A percentile compares a stretch with the other conserved stretches of the same genome.
phyloP scores from a whole-genome alignment of 2,329 filamentous ascomycete species.

The Fusarium transvaalense region DNA sequence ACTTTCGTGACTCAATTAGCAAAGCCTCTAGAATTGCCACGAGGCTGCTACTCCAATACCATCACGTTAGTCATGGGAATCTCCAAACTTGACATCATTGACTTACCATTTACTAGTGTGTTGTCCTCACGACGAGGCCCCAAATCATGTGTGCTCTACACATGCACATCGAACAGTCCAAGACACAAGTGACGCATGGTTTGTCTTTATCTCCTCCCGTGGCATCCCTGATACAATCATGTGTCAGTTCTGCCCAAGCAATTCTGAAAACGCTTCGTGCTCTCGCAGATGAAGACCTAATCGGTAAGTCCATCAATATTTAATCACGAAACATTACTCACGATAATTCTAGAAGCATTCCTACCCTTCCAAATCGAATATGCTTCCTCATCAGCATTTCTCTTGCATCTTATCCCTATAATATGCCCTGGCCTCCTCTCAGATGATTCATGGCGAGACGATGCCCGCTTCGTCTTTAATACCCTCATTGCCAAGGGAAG shows the following conservation, averaged over 20 bases:
- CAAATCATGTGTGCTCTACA: constrained; percentile 53
- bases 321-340: neutral
- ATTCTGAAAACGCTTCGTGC: constrained; percentile 46
- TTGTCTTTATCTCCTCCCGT: constrained; percentile 45
- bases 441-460: constrained; percentile 53
- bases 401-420: constrained; percentile 53
- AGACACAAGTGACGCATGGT: constrained; percentile 31
- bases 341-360: constrained; percentile 47
- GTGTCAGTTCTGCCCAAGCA: constrained; percentile 48
- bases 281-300: constrained; percentile 49
- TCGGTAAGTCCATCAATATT: constrained; percentile 27
- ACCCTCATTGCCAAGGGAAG: constrained; percentile 55
- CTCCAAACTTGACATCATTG: rapidly evolving
- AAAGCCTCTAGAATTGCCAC: constrained; percentile 48
- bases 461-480: constrained; percentile 54
- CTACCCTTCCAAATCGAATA: constrained; percentile 58
- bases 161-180: constrained; percentile 49
- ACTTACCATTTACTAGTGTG: constrained; percentile 37
- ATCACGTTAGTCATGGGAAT: constrained; percentile 27
- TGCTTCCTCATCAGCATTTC: constrained; percentile 57
- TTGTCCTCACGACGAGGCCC: constrained; percentile 49
- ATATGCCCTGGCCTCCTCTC: constrained; percentile 53
- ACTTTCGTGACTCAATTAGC: constrained; percentile 49
- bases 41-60: constrained; percentile 46
- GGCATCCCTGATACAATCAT: constrained; percentile 48